These are phyloP conservation scores for Penicillium olsonii DNA, from an alignment of 2,329 filamentous ascomycete genomes.

Conservation along the genomic window DNA sequence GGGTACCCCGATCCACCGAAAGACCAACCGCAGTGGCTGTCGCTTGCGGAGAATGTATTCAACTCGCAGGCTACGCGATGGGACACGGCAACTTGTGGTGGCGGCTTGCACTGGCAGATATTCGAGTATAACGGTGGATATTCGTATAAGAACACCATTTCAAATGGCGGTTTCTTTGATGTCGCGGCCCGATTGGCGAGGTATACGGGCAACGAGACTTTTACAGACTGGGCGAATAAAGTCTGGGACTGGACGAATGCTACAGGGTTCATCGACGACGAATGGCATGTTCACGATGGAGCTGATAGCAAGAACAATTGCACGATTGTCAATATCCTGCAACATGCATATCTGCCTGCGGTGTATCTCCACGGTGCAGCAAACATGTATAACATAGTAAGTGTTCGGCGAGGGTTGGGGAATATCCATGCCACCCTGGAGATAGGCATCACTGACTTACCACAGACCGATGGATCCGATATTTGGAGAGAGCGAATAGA, in stretches of 20 bases:
- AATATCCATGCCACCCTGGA: no score
- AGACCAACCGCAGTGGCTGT: constrained; percentile 69
- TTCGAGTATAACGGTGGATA: constrained; percentile 17
- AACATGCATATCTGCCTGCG: constrained; percentile 58
- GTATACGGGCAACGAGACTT: constrained; percentile 16
- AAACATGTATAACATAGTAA: constrained; percentile 54
- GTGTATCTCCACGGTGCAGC: constrained; percentile 55
- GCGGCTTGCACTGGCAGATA: constrained; percentile 57
- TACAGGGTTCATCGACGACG: constrained; percentile 49
- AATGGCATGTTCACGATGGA: constrained; percentile 55
- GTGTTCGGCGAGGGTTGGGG: constrained; percentile 11
- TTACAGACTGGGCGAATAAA: constrained; percentile 64
- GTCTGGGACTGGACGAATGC: constrained; percentile 57
- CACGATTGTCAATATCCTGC: constrained; percentile 47
- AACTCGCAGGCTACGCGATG: constrained; percentile 71
- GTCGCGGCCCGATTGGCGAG: constrained; percentile 15
- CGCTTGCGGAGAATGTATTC: constrained; percentile 73
- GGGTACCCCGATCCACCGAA: constrained; percentile 68
- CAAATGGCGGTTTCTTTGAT: constrained; percentile 19
- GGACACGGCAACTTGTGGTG: constrained; percentile 65
- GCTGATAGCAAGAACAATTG: constrained; percentile 53
- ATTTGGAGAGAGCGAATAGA: constrained; percentile 55
- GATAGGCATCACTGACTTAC: neutral
- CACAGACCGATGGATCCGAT: constrained; percentile 6
- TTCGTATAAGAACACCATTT: constrained; percentile 14